Percentiles rank a stretch among this genome's conserved stretches.
phyloP scores from a whole-genome alignment of 1,139 yeast species.

The Wickerhamomyces sp. region DNA sequence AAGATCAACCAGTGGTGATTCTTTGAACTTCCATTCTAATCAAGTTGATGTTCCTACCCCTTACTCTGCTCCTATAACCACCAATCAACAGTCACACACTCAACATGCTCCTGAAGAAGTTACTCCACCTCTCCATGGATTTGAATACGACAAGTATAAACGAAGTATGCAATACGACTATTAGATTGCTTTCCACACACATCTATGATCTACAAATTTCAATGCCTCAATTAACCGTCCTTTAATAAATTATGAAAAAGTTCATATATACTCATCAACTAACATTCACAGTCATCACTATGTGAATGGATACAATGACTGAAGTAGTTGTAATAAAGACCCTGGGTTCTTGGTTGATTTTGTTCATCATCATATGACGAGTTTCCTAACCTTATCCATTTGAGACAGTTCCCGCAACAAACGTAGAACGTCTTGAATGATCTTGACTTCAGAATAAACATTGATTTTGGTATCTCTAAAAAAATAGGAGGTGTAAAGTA shows the following conservation, averaged over 20 bases:
- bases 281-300: neutral
- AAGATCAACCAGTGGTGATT: neutral
- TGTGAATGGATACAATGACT: constrained; percentile 16
- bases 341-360: constrained; percentile 8
- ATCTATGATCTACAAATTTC: too few relatives aligned
- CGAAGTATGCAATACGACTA: constrained; percentile 18
- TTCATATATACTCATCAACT: too few relatives aligned
- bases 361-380: neutral
- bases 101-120: too few relatives aligned
- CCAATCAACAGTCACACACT: too few relatives aligned
- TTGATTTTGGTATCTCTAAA: constrained; percentile 17
- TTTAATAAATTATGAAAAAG: too few relatives aligned
- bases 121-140: constrained; percentile 2
- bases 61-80: constrained; percentile 1
- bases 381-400: constrained; percentile 22
- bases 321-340: constrained; percentile 21
- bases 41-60: constrained; percentile 6
- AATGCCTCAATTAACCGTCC: too few relatives aligned
- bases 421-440: constrained; percentile 11
- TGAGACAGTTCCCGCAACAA: constrained; percentile 16
- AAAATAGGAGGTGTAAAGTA: constrained; percentile 4
- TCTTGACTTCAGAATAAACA: constrained; percentile 11
- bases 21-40: constrained; percentile 15
- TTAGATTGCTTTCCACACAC: neutral
- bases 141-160: constrained; percentile 20